A percentile compares a stretch with the other conserved stretches of the same genome.
These are phyloP conservation scores for Centaurea solstitialis DNA, from an alignment of 129 eudicot species.

Conservation along the genomic window DNA sequence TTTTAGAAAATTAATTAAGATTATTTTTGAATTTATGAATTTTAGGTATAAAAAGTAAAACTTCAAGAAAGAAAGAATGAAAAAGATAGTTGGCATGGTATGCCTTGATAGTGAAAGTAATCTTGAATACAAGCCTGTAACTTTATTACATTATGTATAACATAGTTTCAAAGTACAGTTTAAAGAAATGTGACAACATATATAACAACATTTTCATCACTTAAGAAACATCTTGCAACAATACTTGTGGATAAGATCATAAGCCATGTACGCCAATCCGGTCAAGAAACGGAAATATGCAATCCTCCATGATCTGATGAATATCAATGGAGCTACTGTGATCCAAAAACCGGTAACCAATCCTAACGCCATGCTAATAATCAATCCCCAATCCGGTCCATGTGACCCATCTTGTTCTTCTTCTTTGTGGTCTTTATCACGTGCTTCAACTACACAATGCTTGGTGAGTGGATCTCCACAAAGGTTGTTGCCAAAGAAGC, in stretches of 20 bases:
- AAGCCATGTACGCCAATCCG: not conserved
- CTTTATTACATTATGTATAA: no score
- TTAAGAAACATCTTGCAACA: constrained; percentile 8
- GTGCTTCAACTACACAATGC: not conserved
- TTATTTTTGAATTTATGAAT: no score
- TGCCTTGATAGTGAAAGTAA: not conserved
- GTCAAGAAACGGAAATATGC: constrained; percentile 13
- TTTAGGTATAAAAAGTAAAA: no score
- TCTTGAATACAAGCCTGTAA: not conserved
- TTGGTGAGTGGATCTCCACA: constrained; percentile 16
- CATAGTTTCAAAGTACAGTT: not conserved
- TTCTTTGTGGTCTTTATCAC: not conserved
- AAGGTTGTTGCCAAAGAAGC: constrained; percentile 25
- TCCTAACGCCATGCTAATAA: constrained; percentile 1
- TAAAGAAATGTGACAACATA: not conserved
- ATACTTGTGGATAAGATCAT: not conserved
- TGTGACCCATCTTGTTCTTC: not conserved
- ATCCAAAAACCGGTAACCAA: constrained; percentile 6
- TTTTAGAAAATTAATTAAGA: no score
- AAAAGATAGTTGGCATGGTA: no score
- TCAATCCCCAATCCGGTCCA: constrained; percentile 8
- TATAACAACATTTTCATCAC: constrained; percentile 3
- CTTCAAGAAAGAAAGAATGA: no score
- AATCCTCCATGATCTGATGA: constrained; percentile 16
- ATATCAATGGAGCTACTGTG: constrained; percentile 11